phyloP scores from a whole-genome alignment of 1,284 basidiomycete genomes.

The Meripilus lineatus region DNA sequence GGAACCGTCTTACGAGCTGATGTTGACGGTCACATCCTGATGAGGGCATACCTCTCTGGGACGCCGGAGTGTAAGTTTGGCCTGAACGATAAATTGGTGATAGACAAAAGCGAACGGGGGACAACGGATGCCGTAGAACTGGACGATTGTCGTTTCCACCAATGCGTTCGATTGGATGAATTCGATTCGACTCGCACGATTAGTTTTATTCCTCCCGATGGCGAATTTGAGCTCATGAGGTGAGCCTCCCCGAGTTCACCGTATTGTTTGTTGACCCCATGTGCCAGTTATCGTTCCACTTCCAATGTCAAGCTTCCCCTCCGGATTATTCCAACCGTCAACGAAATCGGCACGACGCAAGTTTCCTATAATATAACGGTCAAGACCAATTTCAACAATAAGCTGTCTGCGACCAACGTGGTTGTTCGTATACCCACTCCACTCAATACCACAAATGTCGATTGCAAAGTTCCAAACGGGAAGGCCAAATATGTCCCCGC shows the following conservation, averaged over 20 bases:
- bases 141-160: constrained; percentile 98
- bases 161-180: constrained; percentile 93
- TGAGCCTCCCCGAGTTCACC: constrained; percentile 28
- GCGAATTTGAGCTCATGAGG: constrained; percentile 99
- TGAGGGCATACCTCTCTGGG: constrained; percentile 96
- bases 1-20: constrained; percentile 93
- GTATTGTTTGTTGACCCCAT: background rate
- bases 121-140: constrained; percentile 83
- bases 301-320: constrained; percentile 95
- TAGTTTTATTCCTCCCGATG: constrained; percentile 96
- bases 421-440: constrained; percentile 95
- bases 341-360: constrained; percentile 86
- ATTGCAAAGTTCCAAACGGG: constrained; percentile 86
- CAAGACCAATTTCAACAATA: constrained; percentile 86
- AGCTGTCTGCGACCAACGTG: constrained; percentile 91
- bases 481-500: constrained; percentile 97
- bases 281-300: constrained; percentile 85
- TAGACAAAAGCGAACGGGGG: constrained; percentile 78
- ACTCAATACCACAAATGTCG: constrained; percentile 87
- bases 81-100: constrained; percentile 95
- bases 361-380: constrained; percentile 91
- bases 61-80: constrained; percentile 99
- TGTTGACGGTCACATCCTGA: constrained; percentile 96
- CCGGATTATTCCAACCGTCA: constrained; percentile 86
- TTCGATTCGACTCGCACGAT: constrained; percentile 93